Conservation (phyloP, 148 eudicot species). For the Chenopodium album region DNA sequence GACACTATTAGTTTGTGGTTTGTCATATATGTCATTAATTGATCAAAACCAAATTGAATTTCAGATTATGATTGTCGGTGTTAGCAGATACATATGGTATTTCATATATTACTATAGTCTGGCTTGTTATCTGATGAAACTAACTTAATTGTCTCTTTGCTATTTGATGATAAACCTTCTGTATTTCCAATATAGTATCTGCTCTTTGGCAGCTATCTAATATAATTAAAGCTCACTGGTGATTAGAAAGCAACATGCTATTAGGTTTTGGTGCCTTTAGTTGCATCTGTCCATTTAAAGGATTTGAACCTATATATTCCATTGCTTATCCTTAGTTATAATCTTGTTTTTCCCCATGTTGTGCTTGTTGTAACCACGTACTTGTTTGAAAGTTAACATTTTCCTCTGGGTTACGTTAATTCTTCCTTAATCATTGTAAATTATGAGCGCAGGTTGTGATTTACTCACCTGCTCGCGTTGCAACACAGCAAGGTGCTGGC, state of each 20-base stretch:
- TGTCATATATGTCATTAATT: background rate
- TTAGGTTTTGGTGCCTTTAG: background rate
- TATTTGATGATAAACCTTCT: background rate
- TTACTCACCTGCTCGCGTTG: slow-evolving; percentile 85
- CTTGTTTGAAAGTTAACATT: background rate
- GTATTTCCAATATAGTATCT: background rate
- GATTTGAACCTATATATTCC: too few relatives aligned
- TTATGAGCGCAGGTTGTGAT: slow-evolving; percentile 63
- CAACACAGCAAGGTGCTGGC: slow-evolving; percentile 92
- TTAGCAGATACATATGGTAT: background rate
- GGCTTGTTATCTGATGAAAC: background rate
- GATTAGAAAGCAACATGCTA: background rate
- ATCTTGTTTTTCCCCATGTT: too few relatives aligned
- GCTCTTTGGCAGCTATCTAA: background rate
- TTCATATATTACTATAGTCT: background rate
- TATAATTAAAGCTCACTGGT: background rate
- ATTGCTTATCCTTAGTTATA: background rate
- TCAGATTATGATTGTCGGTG: background rate
- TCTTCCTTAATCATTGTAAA: background rate
- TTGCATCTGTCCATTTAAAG: background rate
- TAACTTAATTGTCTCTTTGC: background rate
- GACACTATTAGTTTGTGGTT: background rate
- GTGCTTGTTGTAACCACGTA: background rate
- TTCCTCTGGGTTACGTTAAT: background rate
- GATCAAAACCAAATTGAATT: background rate